Percentiles rank a stretch among this genome's conserved stretches.
Evolutionary conservation across 2,329 filamentous ascomycete species (phyloP).

Genomic region (Phialocephala sp.): DNA sequence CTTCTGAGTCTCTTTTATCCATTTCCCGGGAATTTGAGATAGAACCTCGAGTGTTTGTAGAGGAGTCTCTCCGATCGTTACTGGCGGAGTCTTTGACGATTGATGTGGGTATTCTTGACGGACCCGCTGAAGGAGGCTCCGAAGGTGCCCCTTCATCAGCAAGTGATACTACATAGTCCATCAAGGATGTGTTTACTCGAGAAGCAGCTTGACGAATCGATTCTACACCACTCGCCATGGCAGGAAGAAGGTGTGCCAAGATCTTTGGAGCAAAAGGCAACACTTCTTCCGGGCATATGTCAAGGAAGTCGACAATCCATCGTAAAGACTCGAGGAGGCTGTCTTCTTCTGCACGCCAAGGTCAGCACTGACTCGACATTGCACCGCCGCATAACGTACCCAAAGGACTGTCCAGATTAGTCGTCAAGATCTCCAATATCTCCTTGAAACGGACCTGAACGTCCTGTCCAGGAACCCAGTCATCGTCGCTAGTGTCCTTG

Average conservation of each 20-base stretch:
- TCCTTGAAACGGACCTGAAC: conserved; percentile 92
- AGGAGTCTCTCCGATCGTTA: conserved; percentile 41
- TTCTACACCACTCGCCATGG: conserved; percentile 91
- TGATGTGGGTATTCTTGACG: conserved; percentile 50
- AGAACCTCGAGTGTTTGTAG: conserved; percentile 43
- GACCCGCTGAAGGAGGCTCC: conserved; percentile 46
- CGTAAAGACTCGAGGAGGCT: conserved; percentile 88
- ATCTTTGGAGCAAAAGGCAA: conserved; percentile 93
- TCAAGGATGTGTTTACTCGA: conserved; percentile 86
- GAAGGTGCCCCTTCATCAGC: conserved; percentile 65
- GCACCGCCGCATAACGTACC: conserved; percentile 54
- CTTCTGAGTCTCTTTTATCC: conserved; percentile 58
- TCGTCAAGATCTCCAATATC: conserved; percentile 89
- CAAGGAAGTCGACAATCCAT: conserved; percentile 96
- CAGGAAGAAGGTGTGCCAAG: conserved; percentile 87
- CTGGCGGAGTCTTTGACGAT: conserved; percentile 44
- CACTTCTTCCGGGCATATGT: conserved; percentile 97
- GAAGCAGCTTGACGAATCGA: conserved; percentile 86
- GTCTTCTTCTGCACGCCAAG: conserved; percentile 72
- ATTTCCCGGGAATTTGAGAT: conserved; percentile 54
- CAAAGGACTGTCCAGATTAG: conserved; percentile 82
- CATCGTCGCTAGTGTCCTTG: conserved; percentile 70
- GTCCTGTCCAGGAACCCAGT: conserved; percentile 97
- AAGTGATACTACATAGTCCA: conserved; percentile 92
- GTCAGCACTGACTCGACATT: conserved; percentile 17